Evolutionary conservation across 2,329 filamentous ascomycete species (phyloP), one percentile per base, ranked within the genome.

Genomic region (Botrytis elliptica): DNA sequence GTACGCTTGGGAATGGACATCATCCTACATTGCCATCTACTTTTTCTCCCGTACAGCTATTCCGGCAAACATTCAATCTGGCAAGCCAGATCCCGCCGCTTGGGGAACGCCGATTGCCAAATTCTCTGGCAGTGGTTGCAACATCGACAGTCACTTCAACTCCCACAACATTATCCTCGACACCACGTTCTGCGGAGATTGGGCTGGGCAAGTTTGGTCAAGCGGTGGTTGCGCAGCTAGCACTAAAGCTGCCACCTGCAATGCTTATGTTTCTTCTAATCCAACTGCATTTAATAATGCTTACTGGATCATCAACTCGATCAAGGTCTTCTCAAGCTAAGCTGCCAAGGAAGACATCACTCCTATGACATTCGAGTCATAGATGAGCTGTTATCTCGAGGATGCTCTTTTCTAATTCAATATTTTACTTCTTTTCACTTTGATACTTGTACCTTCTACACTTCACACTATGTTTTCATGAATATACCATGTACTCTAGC

Each of bases 171-270:
- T 98, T 76, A 88, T 95, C 76, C 91, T 96, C 82, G 90, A 95
- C 83, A 96, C 91, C 0, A 92, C 92, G 9, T 93, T 97, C 82
- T 98, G 95, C 82, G 95, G 95, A 33, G 70, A 92, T 80, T 97
- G 94, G 94, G 94, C 94, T 10, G 93, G 93, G 40, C 81, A 84
- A 64, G 89, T 90, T 52, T 97, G 92, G 91, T 79, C 73, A 55
- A 86, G 90, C 74, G 75, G 82, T 9, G 86, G 87, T 55, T 95
- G 92, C 82, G 83, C 86, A 1, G 83, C 86, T 55, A 85, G 88
- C 25, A 63, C 72, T 4, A n/a, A 29, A 77, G 91, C 89, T 0
- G 75, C 82, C 55, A 90, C 89, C 0, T 97, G 94, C 85, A 80
- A 90, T 44, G 88, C 89, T 42, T 97, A 89, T 81, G 94, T 97